phyloP scores from a whole-genome alignment of 2,329 filamentous ascomycete genomes.

The Botryotinia calthae region DNA sequence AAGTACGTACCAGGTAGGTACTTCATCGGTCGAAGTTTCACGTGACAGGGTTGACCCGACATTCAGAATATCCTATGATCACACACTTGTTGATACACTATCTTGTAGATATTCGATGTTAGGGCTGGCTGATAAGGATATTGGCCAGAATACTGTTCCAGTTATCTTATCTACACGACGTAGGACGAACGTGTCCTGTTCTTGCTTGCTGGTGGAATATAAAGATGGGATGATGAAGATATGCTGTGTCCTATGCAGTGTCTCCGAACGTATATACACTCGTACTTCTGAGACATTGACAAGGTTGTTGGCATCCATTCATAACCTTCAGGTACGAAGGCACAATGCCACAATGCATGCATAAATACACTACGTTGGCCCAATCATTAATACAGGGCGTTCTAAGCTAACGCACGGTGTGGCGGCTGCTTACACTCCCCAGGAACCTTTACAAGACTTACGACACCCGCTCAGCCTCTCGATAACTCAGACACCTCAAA shows the following conservation, averaged over 20 bases:
- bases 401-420: not conserved
- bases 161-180: not conserved
- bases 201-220: not conserved
- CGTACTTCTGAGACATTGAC: not conserved
- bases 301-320: not conserved
- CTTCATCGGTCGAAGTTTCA: not conserved
- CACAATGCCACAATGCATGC: slow-evolving; percentile 4
- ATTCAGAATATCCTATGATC: not conserved
- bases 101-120: not conserved
- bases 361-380: slow-evolving; percentile 8
- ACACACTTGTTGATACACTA: not conserved
- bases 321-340: not conserved
- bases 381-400: not conserved
- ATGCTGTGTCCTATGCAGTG: not conserved
- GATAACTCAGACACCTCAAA: not conserved
- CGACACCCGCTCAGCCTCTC: not conserved
- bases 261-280: not conserved
- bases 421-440: slow-evolving; percentile 8
- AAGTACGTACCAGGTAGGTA: not conserved
- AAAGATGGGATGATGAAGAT: slow-evolving; percentile 1
- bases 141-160: not conserved
- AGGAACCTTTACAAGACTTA: slow-evolving; percentile 2
- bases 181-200: not conserved
- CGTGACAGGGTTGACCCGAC: not conserved
- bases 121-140: not conserved